Evolutionary conservation across 23 red algal species (phyloP), one percentile per base, ranked within the genome.

Genomic region (Chondrus crispus): DNA sequence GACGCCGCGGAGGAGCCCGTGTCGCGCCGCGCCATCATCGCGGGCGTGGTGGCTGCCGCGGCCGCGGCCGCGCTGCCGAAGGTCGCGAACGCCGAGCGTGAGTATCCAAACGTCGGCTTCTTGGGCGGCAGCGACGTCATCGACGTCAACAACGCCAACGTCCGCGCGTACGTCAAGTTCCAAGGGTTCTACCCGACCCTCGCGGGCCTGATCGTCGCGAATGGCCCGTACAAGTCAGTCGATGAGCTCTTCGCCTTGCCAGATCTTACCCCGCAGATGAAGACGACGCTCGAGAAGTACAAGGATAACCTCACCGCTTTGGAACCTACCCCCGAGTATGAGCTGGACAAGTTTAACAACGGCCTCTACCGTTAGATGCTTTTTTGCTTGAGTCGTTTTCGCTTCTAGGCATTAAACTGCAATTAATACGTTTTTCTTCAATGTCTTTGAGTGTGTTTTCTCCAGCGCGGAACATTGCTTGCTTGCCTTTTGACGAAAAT

Each of bases 71-170:
- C 83, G 7, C 57, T 96, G 6, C 85, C 84, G 36, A 32, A 30
- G 28, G 42, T 66, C 30, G 84, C 94, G n/a, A 26, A 24, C 12
- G 97, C 97, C 48, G 86, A 93, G 46, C 95, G 76, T 45, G 97
- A 98, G 70, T 98, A 98, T 85, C 80, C 81, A 43, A 85, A 89
- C 46, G 91, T 98, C 14, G 79, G 80, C 29, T 98, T 81, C 78
- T 77, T 98, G 12, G 97, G 97, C 47, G 97, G 97, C 40, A 51
- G 80, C 46, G 97, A 98, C 55, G 86, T 74, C 14, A 93, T 98
- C 74, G 97, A 98, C 71, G 84, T 98, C 53, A 98, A 98, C 97
- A 98, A 98, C 71, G 93, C 97, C 18, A 98, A 98, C 81, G 89
- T 98, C 10, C 91, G 97, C 36, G 97, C 91, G 26, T 98, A 96